Evolutionary conservation across 2,329 filamentous ascomycete genomes (phyloP).

Genomic region (Aspergillus sp.): DNA sequence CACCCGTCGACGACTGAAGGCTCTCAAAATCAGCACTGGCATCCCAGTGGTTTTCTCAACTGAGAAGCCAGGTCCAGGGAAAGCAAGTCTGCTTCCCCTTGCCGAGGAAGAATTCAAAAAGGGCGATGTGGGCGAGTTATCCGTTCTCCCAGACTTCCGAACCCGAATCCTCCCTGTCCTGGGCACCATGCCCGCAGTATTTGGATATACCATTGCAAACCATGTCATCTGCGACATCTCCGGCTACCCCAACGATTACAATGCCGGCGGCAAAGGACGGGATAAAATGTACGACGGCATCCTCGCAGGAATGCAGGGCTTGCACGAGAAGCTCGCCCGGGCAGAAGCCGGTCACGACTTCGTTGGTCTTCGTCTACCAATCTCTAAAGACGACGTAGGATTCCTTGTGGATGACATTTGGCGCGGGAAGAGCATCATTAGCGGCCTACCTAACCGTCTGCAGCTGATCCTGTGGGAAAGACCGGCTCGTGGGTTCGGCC

Average conservation of each 20-base stretch:
- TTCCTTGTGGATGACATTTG: slow-evolving; percentile 89
- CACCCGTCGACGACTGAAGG: slow-evolving; percentile 71
- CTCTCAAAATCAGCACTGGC: slow-evolving; percentile 69
- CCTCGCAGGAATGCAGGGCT: slow-evolving; percentile 64
- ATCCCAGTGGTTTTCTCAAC: slow-evolving; percentile 91
- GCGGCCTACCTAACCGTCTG: slow-evolving; percentile 71
- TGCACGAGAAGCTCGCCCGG: slow-evolving; percentile 68
- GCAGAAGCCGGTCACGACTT: slow-evolving; percentile 46
- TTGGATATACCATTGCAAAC: slow-evolving; percentile 86
- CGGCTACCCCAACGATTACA: slow-evolving; percentile 75
- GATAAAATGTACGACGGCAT: slow-evolving; percentile 92
- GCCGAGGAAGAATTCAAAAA: slow-evolving; percentile 82
- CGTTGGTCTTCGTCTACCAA: slow-evolving; percentile 68
- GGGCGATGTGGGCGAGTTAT: slow-evolving; percentile 77
- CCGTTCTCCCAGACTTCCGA: slow-evolving; percentile 84
- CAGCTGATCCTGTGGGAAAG: slow-evolving; percentile 73
- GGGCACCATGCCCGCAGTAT: slow-evolving; percentile 95
- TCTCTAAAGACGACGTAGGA: slow-evolving; percentile 73
- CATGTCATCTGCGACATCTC: slow-evolving; percentile 77
- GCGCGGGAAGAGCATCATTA: slow-evolving; percentile 73
- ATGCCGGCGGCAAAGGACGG: slow-evolving; percentile 69
- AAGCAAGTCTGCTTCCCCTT: slow-evolving; percentile 80
- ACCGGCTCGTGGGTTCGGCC: slow-evolving; percentile 53
- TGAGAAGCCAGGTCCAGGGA: slow-evolving; percentile 82
- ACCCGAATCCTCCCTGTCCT: slow-evolving; percentile 91